A percentile compares a stretch with the other conserved stretches of the same genome.
Evolutionary conservation across 164 flowering plant species (phyloP).

Genomic region (Euptelea pleiosperma): DNA sequence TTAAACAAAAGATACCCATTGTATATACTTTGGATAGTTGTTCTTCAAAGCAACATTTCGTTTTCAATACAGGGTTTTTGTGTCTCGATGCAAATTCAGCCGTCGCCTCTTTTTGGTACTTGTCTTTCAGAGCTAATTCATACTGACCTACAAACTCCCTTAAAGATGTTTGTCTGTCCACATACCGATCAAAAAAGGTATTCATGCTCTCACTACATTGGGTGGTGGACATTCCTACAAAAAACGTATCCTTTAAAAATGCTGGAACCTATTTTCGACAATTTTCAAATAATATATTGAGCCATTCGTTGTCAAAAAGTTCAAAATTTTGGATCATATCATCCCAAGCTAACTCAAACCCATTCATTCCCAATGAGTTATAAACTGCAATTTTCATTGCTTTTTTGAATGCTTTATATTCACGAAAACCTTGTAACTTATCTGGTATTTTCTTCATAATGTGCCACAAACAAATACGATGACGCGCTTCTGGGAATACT

Average conservation of each 20-base stretch:
- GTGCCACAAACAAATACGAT: constrained; percentile 47
- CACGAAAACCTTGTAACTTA: constrained; percentile 51
- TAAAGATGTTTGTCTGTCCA: not conserved
- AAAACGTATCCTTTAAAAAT: not conserved
- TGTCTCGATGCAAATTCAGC: not conserved
- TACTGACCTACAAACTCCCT: not conserved
- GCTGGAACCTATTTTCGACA: not conserved
- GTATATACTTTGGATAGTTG: not conserved
- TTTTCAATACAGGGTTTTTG: constrained; percentile 21
- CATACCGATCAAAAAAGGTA: not conserved
- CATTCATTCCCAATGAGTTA: constrained; percentile 44
- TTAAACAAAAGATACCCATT: not conserved
- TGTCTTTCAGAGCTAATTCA: not conserved
- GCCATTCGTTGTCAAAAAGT: constrained; percentile 25
- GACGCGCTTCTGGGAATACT: constrained; percentile 54
- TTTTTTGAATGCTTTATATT: constrained; percentile 44
- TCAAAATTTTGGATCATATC: constrained; percentile 50
- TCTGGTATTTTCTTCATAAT: constrained; percentile 61
- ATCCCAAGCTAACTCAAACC: constrained; percentile 65
- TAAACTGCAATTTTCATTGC: constrained; percentile 41
- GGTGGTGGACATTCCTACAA: not conserved
- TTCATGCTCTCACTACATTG: not conserved
- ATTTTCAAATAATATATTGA: not conserved
- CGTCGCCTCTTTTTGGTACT: not conserved
- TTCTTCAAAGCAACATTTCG: constrained; percentile 21